Evolutionary conservation across 2,329 filamentous ascomycete species (phyloP).

Genomic region (Ophiocordyceps sinensis): DNA sequence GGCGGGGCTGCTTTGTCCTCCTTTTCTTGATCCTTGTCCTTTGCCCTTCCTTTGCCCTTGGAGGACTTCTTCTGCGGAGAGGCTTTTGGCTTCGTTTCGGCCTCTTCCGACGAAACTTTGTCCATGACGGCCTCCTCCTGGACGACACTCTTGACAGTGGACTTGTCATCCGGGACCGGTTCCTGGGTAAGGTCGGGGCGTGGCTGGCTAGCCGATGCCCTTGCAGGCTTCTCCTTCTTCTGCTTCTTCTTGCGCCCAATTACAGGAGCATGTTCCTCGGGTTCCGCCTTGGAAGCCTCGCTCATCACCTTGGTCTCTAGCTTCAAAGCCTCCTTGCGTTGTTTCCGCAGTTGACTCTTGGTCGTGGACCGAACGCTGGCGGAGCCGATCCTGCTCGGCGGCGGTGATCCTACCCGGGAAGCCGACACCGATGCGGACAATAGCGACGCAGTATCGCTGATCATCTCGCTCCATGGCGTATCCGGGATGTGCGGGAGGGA

Average conservation of each 20-base stretch:
- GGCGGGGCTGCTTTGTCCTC: background rate
- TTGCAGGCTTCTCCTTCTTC: slow-evolving; percentile 51
- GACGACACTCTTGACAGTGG: background rate
- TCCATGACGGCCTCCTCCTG: slow-evolving; percentile 1
- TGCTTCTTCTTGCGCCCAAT: slow-evolving; percentile 73
- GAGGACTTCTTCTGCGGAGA: slow-evolving; percentile 14
- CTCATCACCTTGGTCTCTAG: slow-evolving; percentile 43
- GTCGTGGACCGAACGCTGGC: slow-evolving; percentile 56
- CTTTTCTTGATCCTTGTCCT: slow-evolving; percentile 5
- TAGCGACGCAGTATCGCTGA: slow-evolving; percentile 65
- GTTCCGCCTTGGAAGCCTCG: slow-evolving; percentile 34
- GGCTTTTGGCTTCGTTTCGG: slow-evolving; percentile 14
- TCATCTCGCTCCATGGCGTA: slow-evolving; percentile 57
- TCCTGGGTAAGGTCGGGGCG: slow-evolving; percentile 4
- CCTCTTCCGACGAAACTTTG: slow-evolving; percentile 4
- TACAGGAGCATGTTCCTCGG: slow-evolving; percentile 54
- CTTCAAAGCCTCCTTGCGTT: slow-evolving; percentile 52
- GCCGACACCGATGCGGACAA: slow-evolving; percentile 55
- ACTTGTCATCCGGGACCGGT: background rate
- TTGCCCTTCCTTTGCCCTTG: slow-evolving; percentile 15
- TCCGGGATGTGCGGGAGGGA: slow-evolving; percentile 40
- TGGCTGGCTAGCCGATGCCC: slow-evolving; percentile 6
- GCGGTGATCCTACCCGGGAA: slow-evolving; percentile 59
- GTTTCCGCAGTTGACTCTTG: slow-evolving; percentile 67
- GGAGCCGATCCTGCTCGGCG: slow-evolving; percentile 48